phyloP scores from a whole-genome alignment of 805 yeast genomes.

The Saccharomycopsis vini region DNA sequence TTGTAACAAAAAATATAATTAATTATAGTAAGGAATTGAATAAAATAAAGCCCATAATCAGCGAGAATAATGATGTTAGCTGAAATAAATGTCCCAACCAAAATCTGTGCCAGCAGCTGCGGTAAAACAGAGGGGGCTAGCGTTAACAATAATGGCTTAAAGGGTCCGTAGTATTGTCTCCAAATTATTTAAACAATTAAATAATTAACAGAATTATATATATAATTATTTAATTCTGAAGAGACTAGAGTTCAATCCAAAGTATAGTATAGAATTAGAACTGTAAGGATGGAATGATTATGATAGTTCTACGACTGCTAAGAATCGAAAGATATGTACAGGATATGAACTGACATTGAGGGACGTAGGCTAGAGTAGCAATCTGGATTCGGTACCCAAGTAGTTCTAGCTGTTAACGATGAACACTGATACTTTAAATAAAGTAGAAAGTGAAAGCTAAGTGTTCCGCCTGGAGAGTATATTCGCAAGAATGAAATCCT shows the following conservation, averaged over 20 bases:
- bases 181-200: conserved; percentile 1
- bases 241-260: conserved; percentile 13
- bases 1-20: not conserved
- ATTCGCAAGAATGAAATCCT: conserved; percentile 19
- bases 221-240: not conserved
- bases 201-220: not conserved
- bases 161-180: conserved; percentile 21
- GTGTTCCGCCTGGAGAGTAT: conserved; percentile 20
- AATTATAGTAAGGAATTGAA: conserved; percentile 3
- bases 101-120: conserved; percentile 23
- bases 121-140: conserved; percentile 21
- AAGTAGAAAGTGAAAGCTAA: conserved; percentile 13
- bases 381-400: conserved; percentile 21
- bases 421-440: conserved; percentile 13
- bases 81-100: conserved; percentile 19
- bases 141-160: conserved; percentile 21
- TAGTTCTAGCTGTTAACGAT: conserved; percentile 19
- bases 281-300: conserved; percentile 19
- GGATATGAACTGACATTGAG: conserved; percentile 20
- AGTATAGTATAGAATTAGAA: conserved; percentile 13
- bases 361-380: conserved; percentile 21
- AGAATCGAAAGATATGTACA: conserved; percentile 18
- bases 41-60: conserved; percentile 19
- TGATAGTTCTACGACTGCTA: conserved; percentile 16
- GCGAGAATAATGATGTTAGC: conserved; percentile 18